Evolutionary conservation across 192 early-diverging fungal species (phyloP).

Genomic region (Dimargaris xerosporica): DNA sequence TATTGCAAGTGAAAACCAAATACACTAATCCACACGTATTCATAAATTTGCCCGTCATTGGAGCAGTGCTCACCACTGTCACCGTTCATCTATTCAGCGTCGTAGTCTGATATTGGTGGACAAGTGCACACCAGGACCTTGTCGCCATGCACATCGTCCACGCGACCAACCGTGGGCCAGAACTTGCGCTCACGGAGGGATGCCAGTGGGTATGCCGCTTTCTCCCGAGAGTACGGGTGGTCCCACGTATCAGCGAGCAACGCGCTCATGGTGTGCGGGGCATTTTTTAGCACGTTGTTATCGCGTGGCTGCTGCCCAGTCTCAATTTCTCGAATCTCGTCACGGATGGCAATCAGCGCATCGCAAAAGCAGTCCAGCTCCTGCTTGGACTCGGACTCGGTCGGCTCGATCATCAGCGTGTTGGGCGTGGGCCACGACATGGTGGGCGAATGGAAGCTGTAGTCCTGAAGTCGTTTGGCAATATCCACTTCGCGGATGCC

Average conservation of each 20-base stretch:
- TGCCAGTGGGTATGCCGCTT: conserved; percentile 82
- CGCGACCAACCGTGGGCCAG: conserved; percentile 85
- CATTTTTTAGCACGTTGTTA: conserved; percentile 74
- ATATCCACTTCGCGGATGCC: conserved; percentile 90
- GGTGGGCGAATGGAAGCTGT: conserved; percentile 96
- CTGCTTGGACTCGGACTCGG: conserved; percentile 83
- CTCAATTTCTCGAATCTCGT: conserved; percentile 80
- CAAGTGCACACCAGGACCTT: conserved; percentile 90
- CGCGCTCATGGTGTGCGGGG: conserved; percentile 73
- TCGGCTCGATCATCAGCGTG: conserved; percentile 99
- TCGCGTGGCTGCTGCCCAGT: conserved; percentile 69
- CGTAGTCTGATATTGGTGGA: conserved; percentile 76
- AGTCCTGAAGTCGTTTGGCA: conserved; percentile 98
- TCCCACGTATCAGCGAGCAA: conserved; percentile 76
- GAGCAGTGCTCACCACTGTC: too few species aligned
- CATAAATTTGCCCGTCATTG: too few species aligned
- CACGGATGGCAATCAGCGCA: conserved; percentile 91
- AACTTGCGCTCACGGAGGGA: conserved; percentile 82
- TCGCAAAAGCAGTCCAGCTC: conserved; percentile 97
- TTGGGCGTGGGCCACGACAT: conserved; percentile 99
- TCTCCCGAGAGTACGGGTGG: conserved; percentile 67
- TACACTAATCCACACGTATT: too few species aligned
- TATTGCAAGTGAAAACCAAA: too few species aligned
- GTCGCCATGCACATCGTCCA: conserved; percentile 94
- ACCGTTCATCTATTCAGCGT: too few species aligned